These are phyloP conservation scores for Irpex sp. DNA, from an alignment of 1,284 basidiomycete genomes.

Conservation along the genomic window DNA sequence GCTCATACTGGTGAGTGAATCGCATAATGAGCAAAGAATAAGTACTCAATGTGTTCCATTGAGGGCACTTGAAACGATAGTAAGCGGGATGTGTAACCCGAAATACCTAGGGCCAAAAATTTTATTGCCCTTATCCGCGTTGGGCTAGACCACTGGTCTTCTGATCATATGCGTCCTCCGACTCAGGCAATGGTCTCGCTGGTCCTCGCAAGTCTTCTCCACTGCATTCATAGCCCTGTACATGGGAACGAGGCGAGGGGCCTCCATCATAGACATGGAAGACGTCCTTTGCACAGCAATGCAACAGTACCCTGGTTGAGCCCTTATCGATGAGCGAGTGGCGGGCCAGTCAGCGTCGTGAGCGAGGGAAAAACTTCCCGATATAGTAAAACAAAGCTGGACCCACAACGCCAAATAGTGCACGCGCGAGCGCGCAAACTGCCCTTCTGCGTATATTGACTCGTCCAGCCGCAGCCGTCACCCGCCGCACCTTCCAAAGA, in stretches of 20 bases:
- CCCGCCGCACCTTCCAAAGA: background rate
- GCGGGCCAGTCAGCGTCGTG: background rate
- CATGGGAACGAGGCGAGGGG: background rate
- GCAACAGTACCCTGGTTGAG: background rate
- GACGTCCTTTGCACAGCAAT: background rate
- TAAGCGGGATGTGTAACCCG: too few relatives aligned
- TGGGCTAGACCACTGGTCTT: background rate
- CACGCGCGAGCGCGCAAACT: background rate
- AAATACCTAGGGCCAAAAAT: background rate
- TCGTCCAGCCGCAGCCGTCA: background rate
- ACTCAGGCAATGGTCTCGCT: background rate
- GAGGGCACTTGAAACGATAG: background rate
- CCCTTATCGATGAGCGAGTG: background rate
- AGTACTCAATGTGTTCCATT: background rate
- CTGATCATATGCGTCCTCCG: background rate
- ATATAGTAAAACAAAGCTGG: background rate
- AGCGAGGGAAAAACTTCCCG: background rate
- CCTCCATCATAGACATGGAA: background rate
- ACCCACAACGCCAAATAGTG: constrained; percentile 4
- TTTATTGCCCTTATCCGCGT: background rate
- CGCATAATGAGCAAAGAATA: background rate
- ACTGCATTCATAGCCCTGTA: background rate
- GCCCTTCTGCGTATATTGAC: background rate
- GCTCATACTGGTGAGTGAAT: too few relatives aligned
- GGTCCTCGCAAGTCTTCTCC: background rate